These are phyloP conservation scores for Penicillium palitans DNA, from an alignment of 2,329 filamentous ascomycete species.

Conservation along the genomic window DNA sequence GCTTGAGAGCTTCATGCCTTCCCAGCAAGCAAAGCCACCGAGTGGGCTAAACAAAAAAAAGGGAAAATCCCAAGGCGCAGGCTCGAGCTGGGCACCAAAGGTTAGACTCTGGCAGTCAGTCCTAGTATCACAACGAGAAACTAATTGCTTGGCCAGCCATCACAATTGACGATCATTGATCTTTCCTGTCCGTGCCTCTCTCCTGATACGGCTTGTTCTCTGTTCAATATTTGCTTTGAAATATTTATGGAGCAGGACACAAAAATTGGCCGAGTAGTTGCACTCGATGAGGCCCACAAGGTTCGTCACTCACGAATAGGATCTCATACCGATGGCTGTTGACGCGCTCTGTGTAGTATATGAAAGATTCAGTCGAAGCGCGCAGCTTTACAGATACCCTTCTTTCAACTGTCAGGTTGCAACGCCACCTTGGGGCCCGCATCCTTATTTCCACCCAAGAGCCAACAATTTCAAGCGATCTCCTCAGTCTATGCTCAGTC, in stretches of 20 bases:
- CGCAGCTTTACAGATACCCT: constrained; percentile 62
- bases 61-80: background rate
- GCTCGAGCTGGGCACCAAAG: background rate
- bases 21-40: too few species aligned
- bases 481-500: constrained; percentile 71
- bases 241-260: too few species aligned
- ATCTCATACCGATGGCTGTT: too few species aligned
- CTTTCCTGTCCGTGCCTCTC: too few species aligned
- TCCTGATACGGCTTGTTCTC: too few species aligned
- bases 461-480: constrained; percentile 65
- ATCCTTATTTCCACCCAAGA: constrained; percentile 76
- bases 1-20: too few species aligned
- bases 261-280: too few species aligned
- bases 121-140: too few species aligned
- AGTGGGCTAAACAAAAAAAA: background rate
- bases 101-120: too few species aligned
- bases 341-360: too few species aligned
- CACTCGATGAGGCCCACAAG: constrained; percentile 35
- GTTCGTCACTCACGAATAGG: constrained; percentile 19
- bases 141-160: too few species aligned
- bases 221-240: too few species aligned
- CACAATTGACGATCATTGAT: background rate
- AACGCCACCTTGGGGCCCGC: constrained; percentile 67
- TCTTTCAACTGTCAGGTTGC: constrained; percentile 64
- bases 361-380: constrained; percentile 21